Evolutionary conservation across 2,329 filamentous ascomycete genomes (phyloP).

Genomic region (Akanthomyces uredinophilus): DNA sequence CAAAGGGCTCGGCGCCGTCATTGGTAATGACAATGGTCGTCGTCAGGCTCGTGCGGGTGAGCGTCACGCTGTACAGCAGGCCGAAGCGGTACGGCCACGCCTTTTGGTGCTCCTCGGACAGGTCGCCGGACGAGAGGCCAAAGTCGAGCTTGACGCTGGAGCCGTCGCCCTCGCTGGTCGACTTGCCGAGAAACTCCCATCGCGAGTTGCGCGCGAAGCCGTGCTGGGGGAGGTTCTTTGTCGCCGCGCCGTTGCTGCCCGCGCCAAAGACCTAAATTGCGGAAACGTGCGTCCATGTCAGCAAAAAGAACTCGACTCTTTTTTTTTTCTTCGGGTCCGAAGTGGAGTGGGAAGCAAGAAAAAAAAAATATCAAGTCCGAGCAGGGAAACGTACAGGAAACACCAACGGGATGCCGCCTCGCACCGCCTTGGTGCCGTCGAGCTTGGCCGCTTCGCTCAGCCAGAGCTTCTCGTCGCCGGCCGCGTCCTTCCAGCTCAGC

Average conservation of each 20-base stretch:
- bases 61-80: constrained; percentile 86
- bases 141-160: constrained; percentile 89
- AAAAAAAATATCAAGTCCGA: too few species aligned
- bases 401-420: constrained; percentile 87
- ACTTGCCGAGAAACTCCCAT: constrained; percentile 94
- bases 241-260: constrained; percentile 69
- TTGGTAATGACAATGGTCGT: constrained; percentile 87
- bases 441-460: constrained; percentile 73
- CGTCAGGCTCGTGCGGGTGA: constrained; percentile 67
- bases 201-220: constrained; percentile 85
- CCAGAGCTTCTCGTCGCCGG: constrained; percentile 79
- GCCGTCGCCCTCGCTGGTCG: constrained; percentile 50
- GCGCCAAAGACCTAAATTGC: constrained; percentile 72
- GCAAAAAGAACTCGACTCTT: too few species aligned
- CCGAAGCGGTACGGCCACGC: constrained; percentile 86
- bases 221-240: constrained; percentile 78
- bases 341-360: too few species aligned
- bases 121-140: constrained; percentile 69
- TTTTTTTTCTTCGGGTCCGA: neutral
- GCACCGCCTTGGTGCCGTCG: constrained; percentile 83
- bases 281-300: neutral
- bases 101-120: constrained; percentile 62
- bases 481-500: constrained; percentile 82
- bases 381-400: constrained; percentile 76
- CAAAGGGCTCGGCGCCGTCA: constrained; percentile 74